phyloP scores from a whole-genome alignment of 805 yeast species.

The Vanderwaltozyma verrucispora region DNA sequence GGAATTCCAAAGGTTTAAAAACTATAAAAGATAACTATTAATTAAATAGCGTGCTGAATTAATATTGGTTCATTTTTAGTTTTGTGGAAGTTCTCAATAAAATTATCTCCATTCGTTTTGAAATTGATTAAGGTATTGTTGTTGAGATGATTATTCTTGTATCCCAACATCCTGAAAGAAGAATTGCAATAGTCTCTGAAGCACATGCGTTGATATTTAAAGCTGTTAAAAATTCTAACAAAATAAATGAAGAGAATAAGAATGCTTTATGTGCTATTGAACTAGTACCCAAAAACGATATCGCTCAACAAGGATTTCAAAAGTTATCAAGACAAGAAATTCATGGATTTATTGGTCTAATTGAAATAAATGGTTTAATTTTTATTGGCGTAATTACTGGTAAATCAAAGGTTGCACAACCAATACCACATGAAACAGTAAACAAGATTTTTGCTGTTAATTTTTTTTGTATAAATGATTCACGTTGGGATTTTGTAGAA shows the following conservation, averaged over 20 bases:
- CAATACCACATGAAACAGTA: conserved; percentile 69
- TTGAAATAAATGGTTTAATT: conserved; percentile 53
- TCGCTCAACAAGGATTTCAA: conserved; percentile 32
- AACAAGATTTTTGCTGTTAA: conserved; percentile 78
- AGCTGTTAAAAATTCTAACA: conserved; percentile 19
- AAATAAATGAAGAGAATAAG: conserved; percentile 19
- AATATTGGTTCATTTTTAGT: too few species aligned
- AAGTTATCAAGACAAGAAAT: conserved; percentile 37
- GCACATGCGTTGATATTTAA: conserved; percentile 40
- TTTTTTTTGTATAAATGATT: conserved; percentile 61
- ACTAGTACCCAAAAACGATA: conserved; percentile 32
- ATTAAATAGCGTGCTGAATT: too few species aligned
- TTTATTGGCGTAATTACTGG: conserved; percentile 76
- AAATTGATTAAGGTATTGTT: too few species aligned
- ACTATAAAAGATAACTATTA: too few species aligned
- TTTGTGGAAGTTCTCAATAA: too few species aligned
- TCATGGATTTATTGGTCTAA: conserved; percentile 71
- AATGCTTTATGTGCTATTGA: conserved; percentile 38
- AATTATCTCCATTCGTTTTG: too few species aligned
- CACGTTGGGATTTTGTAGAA: conserved; percentile 72
- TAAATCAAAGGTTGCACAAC: conserved; percentile 67
- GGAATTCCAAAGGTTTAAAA: too few species aligned
- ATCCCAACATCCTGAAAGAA: conserved; percentile 22
- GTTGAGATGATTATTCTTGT: conserved; percentile 18
- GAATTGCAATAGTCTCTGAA: conserved; percentile 26